These are phyloP conservation scores for Barnettozyma californica DNA, from an alignment of 805 yeast genomes.

Conservation along the genomic window DNA sequence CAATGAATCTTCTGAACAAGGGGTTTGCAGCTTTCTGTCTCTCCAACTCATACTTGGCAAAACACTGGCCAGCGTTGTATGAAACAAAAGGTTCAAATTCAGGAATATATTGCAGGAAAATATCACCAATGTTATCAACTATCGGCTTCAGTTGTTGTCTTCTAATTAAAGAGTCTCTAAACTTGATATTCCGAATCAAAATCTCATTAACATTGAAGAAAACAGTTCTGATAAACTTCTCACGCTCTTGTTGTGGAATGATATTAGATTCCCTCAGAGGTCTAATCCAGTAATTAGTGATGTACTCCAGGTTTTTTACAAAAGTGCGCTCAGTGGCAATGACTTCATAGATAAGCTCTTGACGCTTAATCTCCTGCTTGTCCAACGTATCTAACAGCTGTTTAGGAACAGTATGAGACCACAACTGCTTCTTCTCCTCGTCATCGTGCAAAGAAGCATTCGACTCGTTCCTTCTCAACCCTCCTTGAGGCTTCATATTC, in stretches of 20 bases:
- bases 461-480: slow-evolving; percentile 69
- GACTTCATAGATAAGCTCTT: slow-evolving; percentile 91
- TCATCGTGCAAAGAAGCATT: slow-evolving; percentile 66
- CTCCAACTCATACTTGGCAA: slow-evolving; percentile 93
- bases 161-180: slow-evolving; percentile 84
- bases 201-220: slow-evolving; percentile 88
- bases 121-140: slow-evolving; percentile 81
- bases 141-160: slow-evolving; percentile 85
- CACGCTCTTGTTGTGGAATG: slow-evolving; percentile 84
- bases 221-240: slow-evolving; percentile 85
- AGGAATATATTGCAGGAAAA: slow-evolving; percentile 77
- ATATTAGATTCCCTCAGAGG: slow-evolving; percentile 83
- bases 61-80: slow-evolving; percentile 91
- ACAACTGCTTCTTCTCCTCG: slow-evolving; percentile 75
- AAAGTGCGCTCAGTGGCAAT: slow-evolving; percentile 92
- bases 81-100: slow-evolving; percentile 87
- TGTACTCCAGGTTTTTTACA: slow-evolving; percentile 88
- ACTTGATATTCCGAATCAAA: slow-evolving; percentile 71
- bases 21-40: slow-evolving; percentile 88
- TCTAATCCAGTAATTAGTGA: slow-evolving; percentile 90
- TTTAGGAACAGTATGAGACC: slow-evolving; percentile 90
- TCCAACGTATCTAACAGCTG: slow-evolving; percentile 72
- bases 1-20: slow-evolving; percentile 87
- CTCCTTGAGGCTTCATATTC: slow-evolving; percentile 84
- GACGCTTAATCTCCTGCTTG: slow-evolving; percentile 84